Evolutionary conservation across 345 rosid species (phyloP).

Genomic region (Rhizophora mangle): DNA sequence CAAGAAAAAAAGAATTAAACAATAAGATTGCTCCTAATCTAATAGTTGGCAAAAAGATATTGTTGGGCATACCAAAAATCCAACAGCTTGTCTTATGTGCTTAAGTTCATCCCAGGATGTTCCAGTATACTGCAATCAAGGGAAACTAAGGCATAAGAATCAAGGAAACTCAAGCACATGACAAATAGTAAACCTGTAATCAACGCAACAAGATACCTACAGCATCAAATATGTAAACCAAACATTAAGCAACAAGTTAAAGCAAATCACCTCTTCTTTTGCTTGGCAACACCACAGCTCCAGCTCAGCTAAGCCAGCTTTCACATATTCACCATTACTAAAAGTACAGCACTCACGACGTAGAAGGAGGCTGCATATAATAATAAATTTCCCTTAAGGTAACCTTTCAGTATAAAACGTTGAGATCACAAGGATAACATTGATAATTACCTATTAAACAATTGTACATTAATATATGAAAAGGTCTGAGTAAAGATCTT

Average conservation of each 20-base stretch:
- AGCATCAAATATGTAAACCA: constrained; percentile 48
- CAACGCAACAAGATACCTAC: background rate
- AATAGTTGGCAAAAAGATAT: background rate
- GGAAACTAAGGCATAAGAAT: constrained; percentile 13
- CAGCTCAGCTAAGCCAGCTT: constrained; percentile 92
- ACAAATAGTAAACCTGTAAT: constrained; percentile 5
- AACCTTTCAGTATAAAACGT: constrained; percentile 4
- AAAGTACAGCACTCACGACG: constrained; percentile 99
- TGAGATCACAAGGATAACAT: constrained; percentile 1
- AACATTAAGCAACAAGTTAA: background rate
- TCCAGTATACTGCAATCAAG: constrained; percentile 73
- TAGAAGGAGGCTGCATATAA: constrained; percentile 67
- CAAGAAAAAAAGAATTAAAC: constrained; percentile 3
- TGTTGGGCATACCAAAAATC: constrained; percentile 73
- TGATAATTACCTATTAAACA: constrained; percentile 76
- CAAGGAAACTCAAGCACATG: constrained; percentile 7
- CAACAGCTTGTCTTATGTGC: constrained; percentile 96
- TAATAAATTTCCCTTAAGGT: constrained; percentile 18
- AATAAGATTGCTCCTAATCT: background rate
- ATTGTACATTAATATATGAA: constrained; percentile 81
- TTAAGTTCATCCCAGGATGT: constrained; percentile 97
- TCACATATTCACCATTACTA: constrained; percentile 95
- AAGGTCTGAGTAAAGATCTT: constrained; percentile 40
- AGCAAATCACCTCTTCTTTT: constrained; percentile 58
- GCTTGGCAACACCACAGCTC: constrained; percentile 98